These are phyloP conservation scores for Aspergillus sp. DNA, from an alignment of 2,329 filamentous ascomycete species.

Conservation along the genomic window DNA sequence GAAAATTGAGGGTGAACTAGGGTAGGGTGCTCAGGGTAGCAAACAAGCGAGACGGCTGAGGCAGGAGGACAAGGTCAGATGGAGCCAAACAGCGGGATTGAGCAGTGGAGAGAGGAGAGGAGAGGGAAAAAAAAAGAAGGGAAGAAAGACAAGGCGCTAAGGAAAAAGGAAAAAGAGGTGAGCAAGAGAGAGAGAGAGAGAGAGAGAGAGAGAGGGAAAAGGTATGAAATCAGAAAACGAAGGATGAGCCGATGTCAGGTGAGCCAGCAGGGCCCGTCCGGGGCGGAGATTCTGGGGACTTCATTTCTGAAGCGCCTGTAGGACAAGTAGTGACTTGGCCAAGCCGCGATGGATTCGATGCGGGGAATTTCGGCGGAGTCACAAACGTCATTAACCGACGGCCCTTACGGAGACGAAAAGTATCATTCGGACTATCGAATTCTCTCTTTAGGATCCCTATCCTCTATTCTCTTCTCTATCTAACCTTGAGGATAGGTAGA, in stretches of 20 bases:
- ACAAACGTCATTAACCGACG: background rate
- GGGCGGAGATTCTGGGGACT: background rate
- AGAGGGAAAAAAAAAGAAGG: background rate
- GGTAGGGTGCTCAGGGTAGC: background rate
- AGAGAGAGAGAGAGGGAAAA: conserved; percentile 1
- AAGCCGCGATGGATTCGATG: background rate
- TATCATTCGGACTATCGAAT: background rate
- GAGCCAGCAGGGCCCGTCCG: background rate
- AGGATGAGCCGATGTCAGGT: background rate
- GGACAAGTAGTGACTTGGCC: no score
- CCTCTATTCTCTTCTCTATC: no score
- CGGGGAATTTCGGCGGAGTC: background rate
- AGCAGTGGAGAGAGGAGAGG: background rate
- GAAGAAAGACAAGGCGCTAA: no score
- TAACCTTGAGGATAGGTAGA: background rate
- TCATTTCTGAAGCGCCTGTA: no score
- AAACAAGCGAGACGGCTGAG: background rate
- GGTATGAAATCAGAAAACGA: background rate
- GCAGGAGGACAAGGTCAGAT: background rate
- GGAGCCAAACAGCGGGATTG: no score
- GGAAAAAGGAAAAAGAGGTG: background rate
- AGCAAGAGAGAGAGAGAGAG: no score
- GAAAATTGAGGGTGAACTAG: background rate
- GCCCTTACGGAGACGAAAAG: background rate
- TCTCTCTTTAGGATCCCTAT: no score